Conservation (phyloP, 163 green algal genomes). For the Scenedesmus sp. region DNA sequence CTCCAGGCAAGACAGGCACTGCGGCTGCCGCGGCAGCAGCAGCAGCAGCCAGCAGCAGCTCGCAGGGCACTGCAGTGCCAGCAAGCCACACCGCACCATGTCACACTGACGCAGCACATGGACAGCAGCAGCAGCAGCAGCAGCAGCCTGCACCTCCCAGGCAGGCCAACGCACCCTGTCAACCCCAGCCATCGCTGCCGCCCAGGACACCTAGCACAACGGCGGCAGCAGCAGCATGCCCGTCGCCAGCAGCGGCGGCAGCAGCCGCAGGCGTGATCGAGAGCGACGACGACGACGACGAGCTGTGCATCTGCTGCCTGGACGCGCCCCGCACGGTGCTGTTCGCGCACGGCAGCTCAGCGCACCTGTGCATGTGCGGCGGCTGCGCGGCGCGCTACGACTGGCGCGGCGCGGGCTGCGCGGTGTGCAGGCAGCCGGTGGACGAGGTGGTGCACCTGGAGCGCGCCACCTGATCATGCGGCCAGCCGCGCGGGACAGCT, state of each 20-base stretch:
- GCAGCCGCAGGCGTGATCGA: neutral
- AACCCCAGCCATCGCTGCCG: neutral
- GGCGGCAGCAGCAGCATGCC: neutral
- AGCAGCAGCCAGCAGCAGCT: too few species aligned
- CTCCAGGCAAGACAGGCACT: too few species aligned
- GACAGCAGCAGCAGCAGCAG: neutral
- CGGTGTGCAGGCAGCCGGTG: neutral
- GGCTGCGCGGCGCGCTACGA: neutral
- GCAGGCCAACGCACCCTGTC: neutral
- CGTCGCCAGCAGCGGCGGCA: neutral
- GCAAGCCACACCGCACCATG: neutral
- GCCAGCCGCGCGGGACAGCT: too few species aligned
- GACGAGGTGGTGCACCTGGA: neutral
- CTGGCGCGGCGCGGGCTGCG: neutral
- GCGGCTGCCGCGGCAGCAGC: too few species aligned
- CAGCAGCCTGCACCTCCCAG: neutral
- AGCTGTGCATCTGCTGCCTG: neutral
- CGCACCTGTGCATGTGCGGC: slow-evolving; percentile 16
- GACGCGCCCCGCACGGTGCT: neutral
- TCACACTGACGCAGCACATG: neutral
- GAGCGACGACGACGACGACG: neutral
- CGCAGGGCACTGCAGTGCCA: too few species aligned
- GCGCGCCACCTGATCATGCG: too few species aligned
- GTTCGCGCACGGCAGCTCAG: neutral
- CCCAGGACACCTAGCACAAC: neutral